A percentile compares a stretch with the other conserved stretches of the same genome.
phyloP scores from a whole-genome alignment of 805 yeast species.

The Myxozyma mucilagina region DNA sequence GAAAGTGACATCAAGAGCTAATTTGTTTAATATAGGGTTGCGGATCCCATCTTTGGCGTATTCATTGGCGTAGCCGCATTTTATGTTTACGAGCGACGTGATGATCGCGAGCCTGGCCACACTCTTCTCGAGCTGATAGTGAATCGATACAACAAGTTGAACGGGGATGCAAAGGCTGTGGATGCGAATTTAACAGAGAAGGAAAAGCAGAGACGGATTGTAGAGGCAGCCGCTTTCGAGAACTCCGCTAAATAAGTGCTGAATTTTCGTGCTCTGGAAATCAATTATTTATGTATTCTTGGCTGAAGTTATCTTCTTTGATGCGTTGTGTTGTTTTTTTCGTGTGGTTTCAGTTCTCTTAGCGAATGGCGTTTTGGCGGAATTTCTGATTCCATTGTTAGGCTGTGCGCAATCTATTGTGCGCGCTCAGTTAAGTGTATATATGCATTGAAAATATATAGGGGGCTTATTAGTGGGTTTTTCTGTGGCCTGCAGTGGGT shows the following conservation, averaged over 20 bases:
- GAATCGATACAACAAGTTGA: slow-evolving; percentile 19
- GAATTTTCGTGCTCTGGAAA: no score
- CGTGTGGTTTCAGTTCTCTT: no score
- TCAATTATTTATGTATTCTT: neutral
- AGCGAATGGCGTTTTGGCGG: no score
- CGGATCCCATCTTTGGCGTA: slow-evolving; percentile 33
- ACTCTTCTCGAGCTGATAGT: slow-evolving; percentile 19
- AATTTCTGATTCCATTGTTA: no score
- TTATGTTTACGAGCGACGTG: slow-evolving; percentile 31
- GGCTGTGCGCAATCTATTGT: no score
- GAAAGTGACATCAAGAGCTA: neutral
- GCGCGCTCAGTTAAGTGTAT: no score
- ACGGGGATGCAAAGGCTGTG: neutral
- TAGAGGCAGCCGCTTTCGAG: slow-evolving; percentile 29
- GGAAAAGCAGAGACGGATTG: slow-evolving; percentile 15
- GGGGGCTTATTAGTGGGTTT: no score
- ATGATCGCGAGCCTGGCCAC: slow-evolving; percentile 31
- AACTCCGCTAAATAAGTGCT: slow-evolving; percentile 17
- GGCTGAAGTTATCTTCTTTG: neutral
- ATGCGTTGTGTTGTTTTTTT: neutral
- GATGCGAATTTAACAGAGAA: neutral
- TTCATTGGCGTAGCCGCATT: slow-evolving; percentile 31
- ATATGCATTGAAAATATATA: no score
- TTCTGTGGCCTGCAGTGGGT: no score
- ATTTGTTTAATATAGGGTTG: neutral